Base-by-base conservation (phyloP, 176 grass and related monocot genomes). In the Rhipidocladum racemiflorum region DNA sequence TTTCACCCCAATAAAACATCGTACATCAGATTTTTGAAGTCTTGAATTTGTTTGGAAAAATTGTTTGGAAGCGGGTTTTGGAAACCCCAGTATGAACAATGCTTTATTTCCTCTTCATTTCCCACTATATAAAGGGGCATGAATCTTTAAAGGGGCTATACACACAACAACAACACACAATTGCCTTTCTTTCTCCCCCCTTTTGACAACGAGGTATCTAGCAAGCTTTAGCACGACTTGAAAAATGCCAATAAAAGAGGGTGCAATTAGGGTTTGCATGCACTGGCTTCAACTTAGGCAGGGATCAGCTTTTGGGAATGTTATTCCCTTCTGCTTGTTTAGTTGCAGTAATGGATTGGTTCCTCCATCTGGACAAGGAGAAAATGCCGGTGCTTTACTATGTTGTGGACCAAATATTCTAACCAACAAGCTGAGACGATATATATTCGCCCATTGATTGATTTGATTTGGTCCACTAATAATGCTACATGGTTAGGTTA, bases 231-330 rank as follows among this genome's bases (percentile, higher is more conserved):
- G 61, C 34, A 77, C 72, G 74, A 13, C 66, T 43, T 78, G 27
- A 55, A 57, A 54, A 89, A 65, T 56, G 27, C 7, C 15, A 53
- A 77, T 57, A 28, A 65, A 81, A 81, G 65, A 70, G 24, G 29
- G 57, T 38, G 54, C 59, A 81, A 63, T 38, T 75, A 75, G 72
- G 29, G 53, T 30, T 62, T 72, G 86, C 73, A 77, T 72, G 86
- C 73, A 77, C 83, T 89, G 88, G 83, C 88, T 76, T 85, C 83
- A 85, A 82, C 83, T 85, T 82, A 77, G 46, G 36, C 13, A 79
- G 74, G 54, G 38, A 79, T 61, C 57, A 27, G 14, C 40, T 40
- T 62, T 62, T 24, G 15, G 44, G 20, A 9, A 60, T 61, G 81
- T 71, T 30, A 82, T 77, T 75, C 72, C 38, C 21, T 86, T 9